A percentile compares a stretch with the other conserved stretches of the same genome.
phyloP scores from a whole-genome alignment of 2,329 filamentous ascomycete species.

The Paramyrothecium roridum region DNA sequence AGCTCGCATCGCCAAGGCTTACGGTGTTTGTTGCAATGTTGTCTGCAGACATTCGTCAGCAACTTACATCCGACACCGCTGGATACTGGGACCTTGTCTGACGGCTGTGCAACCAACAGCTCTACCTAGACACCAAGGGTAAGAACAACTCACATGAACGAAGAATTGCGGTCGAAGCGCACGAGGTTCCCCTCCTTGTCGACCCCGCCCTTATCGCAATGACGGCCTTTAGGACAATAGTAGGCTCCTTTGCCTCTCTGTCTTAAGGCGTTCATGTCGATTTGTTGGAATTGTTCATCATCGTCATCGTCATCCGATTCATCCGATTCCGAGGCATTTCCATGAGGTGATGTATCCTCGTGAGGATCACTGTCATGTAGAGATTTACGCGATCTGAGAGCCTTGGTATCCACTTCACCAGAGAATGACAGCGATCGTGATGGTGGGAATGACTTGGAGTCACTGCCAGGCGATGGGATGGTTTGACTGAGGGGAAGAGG shows the following conservation, averaged over 20 bases:
- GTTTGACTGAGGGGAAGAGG: constrained; percentile 13
- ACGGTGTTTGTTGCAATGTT: constrained; percentile 40
- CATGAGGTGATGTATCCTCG: constrained; percentile 7
- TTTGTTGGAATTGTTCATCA: constrained; percentile 29
- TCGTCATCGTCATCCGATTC: constrained; percentile 30
- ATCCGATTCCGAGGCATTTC: constrained; percentile 16
- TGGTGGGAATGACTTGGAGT: constrained; percentile 11
- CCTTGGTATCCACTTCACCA: constrained; percentile 15
- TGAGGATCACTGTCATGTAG: constrained; percentile 16
- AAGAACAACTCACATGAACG: constrained; percentile 28
- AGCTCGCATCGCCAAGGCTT: constrained; percentile 37
- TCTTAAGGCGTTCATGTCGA: constrained; percentile 35
- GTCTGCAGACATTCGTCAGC: constrained; percentile 20
- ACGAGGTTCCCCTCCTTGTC: constrained; percentile 33
- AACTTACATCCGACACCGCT: background rate
- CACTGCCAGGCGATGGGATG: constrained; percentile 17
- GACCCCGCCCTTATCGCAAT: constrained; percentile 37
- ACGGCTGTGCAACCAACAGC: background rate
- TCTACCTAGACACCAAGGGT: background rate
- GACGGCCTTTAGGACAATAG: constrained; percentile 28
- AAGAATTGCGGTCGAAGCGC: constrained; percentile 38
- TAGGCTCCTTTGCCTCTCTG: constrained; percentile 36
- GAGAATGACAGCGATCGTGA: constrained; percentile 9
- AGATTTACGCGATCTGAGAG: constrained; percentile 16
- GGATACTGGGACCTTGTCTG: background rate